phyloP scores from a whole-genome alignment of 2,329 filamentous ascomycete species.

The Diplocarpon rosae region DNA sequence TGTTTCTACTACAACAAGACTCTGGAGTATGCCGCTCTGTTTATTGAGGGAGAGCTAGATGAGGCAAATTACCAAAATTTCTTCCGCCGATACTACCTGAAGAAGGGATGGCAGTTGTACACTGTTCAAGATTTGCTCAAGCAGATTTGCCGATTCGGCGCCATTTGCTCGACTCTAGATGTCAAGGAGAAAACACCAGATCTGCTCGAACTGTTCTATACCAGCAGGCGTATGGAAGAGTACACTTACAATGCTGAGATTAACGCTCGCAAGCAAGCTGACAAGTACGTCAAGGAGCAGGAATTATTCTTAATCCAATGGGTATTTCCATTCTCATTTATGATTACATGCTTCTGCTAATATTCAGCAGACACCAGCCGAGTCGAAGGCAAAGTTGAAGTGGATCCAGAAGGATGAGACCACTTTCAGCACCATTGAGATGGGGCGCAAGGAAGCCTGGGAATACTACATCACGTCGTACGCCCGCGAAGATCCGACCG shows the following conservation, averaged over 20 bases:
- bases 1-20: conserved; percentile 75
- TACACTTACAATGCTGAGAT: conserved; percentile 87
- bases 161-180: conserved; percentile 76
- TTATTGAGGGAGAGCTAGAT: conserved; percentile 72
- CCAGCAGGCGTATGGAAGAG: conserved; percentile 68
- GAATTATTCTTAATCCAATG: conserved; percentile 85
- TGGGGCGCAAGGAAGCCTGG: conserved; percentile 76
- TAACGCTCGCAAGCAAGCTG: conserved; percentile 79
- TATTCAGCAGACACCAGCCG: conserved; percentile 50
- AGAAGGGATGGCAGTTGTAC: conserved; percentile 86
- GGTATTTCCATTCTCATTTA: conserved; percentile 36
- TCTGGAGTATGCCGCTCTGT: conserved; percentile 75
- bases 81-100: conserved; percentile 81
- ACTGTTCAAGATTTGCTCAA: conserved; percentile 82
- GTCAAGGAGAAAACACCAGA: conserved; percentile 89
- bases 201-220: conserved; percentile 76
- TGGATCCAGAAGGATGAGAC: conserved; percentile 58
- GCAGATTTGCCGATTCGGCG: conserved; percentile 67
- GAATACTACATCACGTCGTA: conserved; percentile 93
- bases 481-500: conserved; percentile 78
- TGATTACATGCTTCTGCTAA: not conserved
- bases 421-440: conserved; percentile 80
- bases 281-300: conserved; percentile 85
- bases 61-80: conserved; percentile 79
- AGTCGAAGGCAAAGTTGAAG: conserved; percentile 49